Evolutionary conservation across 2,329 filamentous ascomycete species (phyloP), one percentile per base, ranked within the genome.

Genomic region (Aspergillus carbonarius): DNA sequence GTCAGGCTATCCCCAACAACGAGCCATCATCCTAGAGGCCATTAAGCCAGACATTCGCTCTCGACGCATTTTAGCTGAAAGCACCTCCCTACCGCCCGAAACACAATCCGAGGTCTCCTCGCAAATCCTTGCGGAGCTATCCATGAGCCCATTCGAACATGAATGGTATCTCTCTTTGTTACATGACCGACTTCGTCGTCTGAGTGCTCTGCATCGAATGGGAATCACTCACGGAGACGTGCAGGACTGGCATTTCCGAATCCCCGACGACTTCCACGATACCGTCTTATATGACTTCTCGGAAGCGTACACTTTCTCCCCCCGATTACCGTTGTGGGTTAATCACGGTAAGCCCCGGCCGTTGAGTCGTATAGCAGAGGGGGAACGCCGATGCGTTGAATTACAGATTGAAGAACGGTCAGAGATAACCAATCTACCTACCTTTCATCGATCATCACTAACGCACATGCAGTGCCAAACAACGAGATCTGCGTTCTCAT

Each of bases 231-330:
- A 62, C n/a, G 60, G 57, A 42, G 60, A 62, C 47, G 12, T 62
- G 8, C 9, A 51, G 30, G 60, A 62, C 39, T 23, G 32, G 40
- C 60, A 61, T 50, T 61, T 61, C 39, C 34, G 60, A 50, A 40
- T 61, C 10, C 60, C 60, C 1, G 57, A 30, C 12, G 60, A 61
- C n/a, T 27, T 54, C 9, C 51, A 61, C 35, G 54, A 61, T 47
- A 61, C 60, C 18, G 60, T 59, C 18, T 46, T 61, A 9, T 61
- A 55, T 54, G 59, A 61, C 48, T 61, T 61, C 30, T 61, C 59
- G 0, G 39, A 48, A 17, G 58, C 59, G 34, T 58, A 61, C 13
- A 58, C 52, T 8, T 61, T 61, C 30, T 55, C 55, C 35, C 17
- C n/a, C 4, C 46, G 51, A 30, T n/a, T 13, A 32, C 59, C 59